These are phyloP conservation scores for Aspergillus thermomutatus DNA, from an alignment of 2,329 filamentous ascomycete genomes.

Conservation along the genomic window DNA sequence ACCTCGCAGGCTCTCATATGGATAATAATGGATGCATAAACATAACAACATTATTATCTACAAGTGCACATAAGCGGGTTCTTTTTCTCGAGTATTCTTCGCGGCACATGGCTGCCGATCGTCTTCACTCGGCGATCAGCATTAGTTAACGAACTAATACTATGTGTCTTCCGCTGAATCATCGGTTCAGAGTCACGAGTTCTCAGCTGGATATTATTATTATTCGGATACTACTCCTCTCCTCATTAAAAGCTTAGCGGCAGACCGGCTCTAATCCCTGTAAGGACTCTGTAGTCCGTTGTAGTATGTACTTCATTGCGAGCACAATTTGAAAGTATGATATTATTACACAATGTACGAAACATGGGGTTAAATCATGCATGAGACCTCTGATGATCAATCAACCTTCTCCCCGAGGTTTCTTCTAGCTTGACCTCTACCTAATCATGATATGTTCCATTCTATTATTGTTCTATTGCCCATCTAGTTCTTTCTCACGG, in stretches of 20 bases:
- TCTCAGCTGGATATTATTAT: conserved; percentile 6
- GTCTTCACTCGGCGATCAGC: neutral
- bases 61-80: neutral
- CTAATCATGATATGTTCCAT: neutral
- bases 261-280: neutral
- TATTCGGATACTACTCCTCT: conserved; percentile 7
- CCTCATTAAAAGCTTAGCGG: conserved; percentile 13
- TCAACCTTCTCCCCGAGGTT: neutral
- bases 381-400: too few species aligned
- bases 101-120: neutral
- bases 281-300: neutral
- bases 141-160: neutral
- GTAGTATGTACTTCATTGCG: neutral
- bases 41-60: neutral
- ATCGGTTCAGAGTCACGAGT: conserved; percentile 1
- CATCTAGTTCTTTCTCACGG: neutral
- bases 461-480: neutral
- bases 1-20: too few species aligned
- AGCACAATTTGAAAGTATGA: too few species aligned
- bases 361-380: too few species aligned
- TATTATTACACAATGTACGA: too few species aligned
- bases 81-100: neutral
- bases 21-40: neutral
- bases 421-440: neutral
- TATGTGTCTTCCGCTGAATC: neutral